Evolutionary conservation across 2,329 filamentous ascomycete genomes (phyloP).

Genomic region (Diplodia intermedia): DNA sequence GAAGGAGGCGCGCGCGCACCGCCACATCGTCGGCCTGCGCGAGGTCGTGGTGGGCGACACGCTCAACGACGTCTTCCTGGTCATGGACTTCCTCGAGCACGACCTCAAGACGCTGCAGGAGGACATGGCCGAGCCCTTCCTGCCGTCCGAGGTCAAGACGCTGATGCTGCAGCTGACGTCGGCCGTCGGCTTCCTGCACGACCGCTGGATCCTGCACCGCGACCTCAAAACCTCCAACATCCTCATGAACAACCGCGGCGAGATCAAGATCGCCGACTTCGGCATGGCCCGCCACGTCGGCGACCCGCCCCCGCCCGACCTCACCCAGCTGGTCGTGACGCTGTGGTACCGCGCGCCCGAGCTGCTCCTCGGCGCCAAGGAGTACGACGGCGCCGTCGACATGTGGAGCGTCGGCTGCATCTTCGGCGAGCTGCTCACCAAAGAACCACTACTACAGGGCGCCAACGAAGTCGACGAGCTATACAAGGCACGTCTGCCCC

Average conservation of each 20-base stretch:
- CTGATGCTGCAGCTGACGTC: constrained; percentile 82
- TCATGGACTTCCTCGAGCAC: constrained; percentile 97
- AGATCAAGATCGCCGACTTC: constrained; percentile 96
- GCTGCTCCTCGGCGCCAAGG: constrained; percentile 78
- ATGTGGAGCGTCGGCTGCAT: constrained; percentile 98
- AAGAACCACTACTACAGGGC: constrained; percentile 83
- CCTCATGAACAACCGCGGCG: constrained; percentile 91
- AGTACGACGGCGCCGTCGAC: constrained; percentile 80
- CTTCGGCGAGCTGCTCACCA: constrained; percentile 86
- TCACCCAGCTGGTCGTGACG: constrained; percentile 94
- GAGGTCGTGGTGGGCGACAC: constrained; percentile 82
- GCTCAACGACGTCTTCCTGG: constrained; percentile 78
- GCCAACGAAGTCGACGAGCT: constrained; percentile 93
- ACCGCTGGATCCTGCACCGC: constrained; percentile 84
- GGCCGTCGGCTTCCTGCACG: constrained; percentile 85
- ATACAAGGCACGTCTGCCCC: constrained; percentile 59
- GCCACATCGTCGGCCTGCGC: constrained; percentile 79
- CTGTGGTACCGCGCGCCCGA: constrained; percentile 96
- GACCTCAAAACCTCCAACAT: constrained; percentile 95
- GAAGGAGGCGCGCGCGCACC: constrained; percentile 73
- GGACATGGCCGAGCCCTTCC: constrained; percentile 92
- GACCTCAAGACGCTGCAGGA: constrained; percentile 92
- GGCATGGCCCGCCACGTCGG: constrained; percentile 94
- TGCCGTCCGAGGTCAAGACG: constrained; percentile 90
- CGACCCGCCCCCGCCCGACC: constrained; percentile 72